Percentiles rank a stretch among this genome's conserved stretches.
Evolutionary conservation across 768 basidiomycete species (phyloP).

Genomic region (Suillus occidentalis): DNA sequence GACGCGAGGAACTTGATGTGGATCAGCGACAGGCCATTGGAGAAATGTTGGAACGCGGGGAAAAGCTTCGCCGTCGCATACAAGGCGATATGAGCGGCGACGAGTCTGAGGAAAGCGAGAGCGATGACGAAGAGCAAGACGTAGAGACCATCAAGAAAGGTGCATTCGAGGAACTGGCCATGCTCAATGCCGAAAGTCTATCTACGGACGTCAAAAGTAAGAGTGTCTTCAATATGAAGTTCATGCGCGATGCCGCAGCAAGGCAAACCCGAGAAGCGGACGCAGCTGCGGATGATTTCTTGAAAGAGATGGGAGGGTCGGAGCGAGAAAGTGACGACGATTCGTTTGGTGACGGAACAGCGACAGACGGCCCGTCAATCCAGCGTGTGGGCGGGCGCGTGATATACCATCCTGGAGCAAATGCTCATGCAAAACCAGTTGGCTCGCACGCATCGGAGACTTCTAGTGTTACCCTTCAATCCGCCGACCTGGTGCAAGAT

Average conservation of each 20-base stretch:
- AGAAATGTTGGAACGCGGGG: slow-evolving; percentile 84
- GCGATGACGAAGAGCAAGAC: slow-evolving; percentile 37
- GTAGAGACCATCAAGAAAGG: slow-evolving; percentile 53
- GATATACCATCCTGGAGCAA: slow-evolving; percentile 55
- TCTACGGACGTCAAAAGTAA: slow-evolving; percentile 43
- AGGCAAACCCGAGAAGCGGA: slow-evolving; percentile 58
- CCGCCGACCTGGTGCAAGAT: slow-evolving; percentile 49
- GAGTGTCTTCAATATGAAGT: slow-evolving; percentile 93
- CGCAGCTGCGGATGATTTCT: slow-evolving; percentile 69
- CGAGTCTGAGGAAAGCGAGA: slow-evolving; percentile 46
- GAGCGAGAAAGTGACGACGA: slow-evolving; percentile 33
- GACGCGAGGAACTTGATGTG: slow-evolving; percentile 63
- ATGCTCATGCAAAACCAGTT: slow-evolving; percentile 18
- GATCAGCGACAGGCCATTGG: slow-evolving; percentile 69
- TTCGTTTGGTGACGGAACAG: slow-evolving; percentile 29
- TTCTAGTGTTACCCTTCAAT: slow-evolving; percentile 69
- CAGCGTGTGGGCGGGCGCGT: slow-evolving; percentile 70
- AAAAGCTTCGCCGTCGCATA: slow-evolving; percentile 76
- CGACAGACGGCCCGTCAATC: slow-evolving; percentile 37
- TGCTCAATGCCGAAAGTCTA: slow-evolving; percentile 41
- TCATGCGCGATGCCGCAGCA: slow-evolving; percentile 92
- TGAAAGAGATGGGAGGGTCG: slow-evolving; percentile 60
- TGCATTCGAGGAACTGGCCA: slow-evolving; percentile 78
- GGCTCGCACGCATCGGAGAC: slow-evolving; percentile 50
- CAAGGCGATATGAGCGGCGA: slow-evolving; percentile 63